These are phyloP conservation scores for Meira nashicola DNA, from an alignment of 1,284 basidiomycete species.

Conservation along the genomic window DNA sequence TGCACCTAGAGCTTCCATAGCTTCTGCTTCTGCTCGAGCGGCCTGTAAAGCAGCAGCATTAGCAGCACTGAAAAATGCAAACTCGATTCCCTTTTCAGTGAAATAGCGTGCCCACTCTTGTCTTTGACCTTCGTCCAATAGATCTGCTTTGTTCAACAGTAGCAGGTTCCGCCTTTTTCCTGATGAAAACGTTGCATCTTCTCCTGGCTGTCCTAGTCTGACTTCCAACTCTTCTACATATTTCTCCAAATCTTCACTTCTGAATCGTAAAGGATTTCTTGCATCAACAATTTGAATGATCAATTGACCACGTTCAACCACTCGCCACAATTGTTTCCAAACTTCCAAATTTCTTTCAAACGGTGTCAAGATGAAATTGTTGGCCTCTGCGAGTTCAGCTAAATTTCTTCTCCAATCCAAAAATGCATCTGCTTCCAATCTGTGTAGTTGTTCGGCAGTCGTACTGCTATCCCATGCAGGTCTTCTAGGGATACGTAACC, in stretches of 20 bases:
- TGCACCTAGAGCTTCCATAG: constrained; percentile 53
- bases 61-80: constrained; percentile 93
- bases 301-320: constrained; percentile 50
- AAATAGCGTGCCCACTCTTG: constrained; percentile 90
- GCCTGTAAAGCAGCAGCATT: constrained; percentile 76
- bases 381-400: constrained; percentile 49
- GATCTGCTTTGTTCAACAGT: constrained; percentile 93
- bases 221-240: constrained; percentile 55
- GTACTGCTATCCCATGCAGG: constrained; percentile 46
- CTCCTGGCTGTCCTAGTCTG: constrained; percentile 5
- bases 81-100: constrained; percentile 71
- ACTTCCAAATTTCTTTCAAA: constrained; percentile 53
- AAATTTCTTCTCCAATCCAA: constrained; percentile 50
- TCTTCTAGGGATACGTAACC: constrained; percentile 44
- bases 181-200: neutral
- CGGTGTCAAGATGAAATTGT: constrained; percentile 51
- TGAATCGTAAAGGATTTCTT: constrained; percentile 49
- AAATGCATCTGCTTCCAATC: constrained; percentile 48
- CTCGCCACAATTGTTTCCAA: constrained; percentile 53
- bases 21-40: constrained; percentile 52
- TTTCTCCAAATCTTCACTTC: constrained; percentile 51
- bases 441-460: constrained; percentile 46
- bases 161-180: constrained; percentile 69
- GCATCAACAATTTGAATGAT: constrained; percentile 53
- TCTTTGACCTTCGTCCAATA: constrained; percentile 83